Conservation (phyloP, 2,329 filamentous ascomycete genomes). For the Parafenestella ontariensis region DNA sequence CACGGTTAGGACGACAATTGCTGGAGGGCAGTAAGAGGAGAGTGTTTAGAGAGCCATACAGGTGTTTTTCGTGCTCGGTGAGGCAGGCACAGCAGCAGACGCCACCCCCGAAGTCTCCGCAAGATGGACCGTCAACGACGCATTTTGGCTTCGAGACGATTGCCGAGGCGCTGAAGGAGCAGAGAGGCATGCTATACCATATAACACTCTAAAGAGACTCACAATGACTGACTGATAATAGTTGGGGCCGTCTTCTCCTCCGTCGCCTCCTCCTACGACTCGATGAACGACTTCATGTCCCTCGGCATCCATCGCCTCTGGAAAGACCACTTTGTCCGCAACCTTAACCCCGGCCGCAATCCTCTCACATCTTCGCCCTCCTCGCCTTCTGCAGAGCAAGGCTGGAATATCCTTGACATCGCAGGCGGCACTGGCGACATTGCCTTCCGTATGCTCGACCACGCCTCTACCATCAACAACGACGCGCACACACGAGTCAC, state of each 20-base stretch:
- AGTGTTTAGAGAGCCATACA: slow-evolving; percentile 43
- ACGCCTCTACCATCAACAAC: slow-evolving; percentile 79
- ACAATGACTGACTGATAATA: slow-evolving; percentile 44
- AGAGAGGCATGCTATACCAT: slow-evolving; percentile 57
- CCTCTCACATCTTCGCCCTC: slow-evolving; percentile 52
- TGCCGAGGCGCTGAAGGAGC: slow-evolving; percentile 78
- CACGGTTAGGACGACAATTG: slow-evolving; percentile 40
- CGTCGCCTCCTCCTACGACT: slow-evolving; percentile 92
- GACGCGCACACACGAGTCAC: slow-evolving; percentile 84
- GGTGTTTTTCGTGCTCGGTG: slow-evolving; percentile 60
- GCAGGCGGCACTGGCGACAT: slow-evolving; percentile 96
- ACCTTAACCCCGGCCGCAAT: slow-evolving; percentile 79
- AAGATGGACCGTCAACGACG: slow-evolving; percentile 66
- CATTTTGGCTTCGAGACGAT: slow-evolving; percentile 93
- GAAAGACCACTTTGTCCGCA: slow-evolving; percentile 96
- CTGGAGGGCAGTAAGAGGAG: slow-evolving; percentile 25
- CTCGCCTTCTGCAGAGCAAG: slow-evolving; percentile 37
- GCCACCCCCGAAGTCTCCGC: slow-evolving; percentile 45
- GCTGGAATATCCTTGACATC: slow-evolving; percentile 87
- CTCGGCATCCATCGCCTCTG: slow-evolving; percentile 95
- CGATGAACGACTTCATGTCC: slow-evolving; percentile 99
- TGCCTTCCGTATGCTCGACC: slow-evolving; percentile 92
- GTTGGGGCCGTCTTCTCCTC: slow-evolving; percentile 93
- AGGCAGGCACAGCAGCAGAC: slow-evolving; percentile 49
- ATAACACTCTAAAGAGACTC: not conserved